A percentile compares a stretch with the other conserved stretches of the same genome.
Evolutionary conservation across 106 monocot species (phyloP).

Genomic region (Posidonia australis): DNA sequence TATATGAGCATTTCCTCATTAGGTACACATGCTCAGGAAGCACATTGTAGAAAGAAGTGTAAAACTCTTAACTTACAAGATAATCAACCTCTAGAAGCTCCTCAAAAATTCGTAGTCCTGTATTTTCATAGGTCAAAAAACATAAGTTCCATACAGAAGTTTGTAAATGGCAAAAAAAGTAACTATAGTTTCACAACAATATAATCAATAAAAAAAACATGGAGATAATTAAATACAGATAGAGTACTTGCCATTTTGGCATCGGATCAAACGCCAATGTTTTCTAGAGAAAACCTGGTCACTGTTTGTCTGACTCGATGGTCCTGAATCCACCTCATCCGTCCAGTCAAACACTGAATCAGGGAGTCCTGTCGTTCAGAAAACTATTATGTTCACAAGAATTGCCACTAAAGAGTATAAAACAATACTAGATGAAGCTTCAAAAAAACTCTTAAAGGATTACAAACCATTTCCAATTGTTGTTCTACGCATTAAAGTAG

Average conservation of each 20-base stretch:
- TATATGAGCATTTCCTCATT: neutral
- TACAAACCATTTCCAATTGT: conserved; percentile 81
- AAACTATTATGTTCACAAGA: conserved; percentile 2
- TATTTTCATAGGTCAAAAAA: conserved; percentile 8
- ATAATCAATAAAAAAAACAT: neutral
- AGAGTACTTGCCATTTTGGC: conserved; percentile 81
- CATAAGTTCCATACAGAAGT: no score
- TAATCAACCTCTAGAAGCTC: conserved; percentile 89
- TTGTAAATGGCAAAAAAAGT: neutral
- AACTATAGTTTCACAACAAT: neutral
- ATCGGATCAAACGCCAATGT: conserved; percentile 87
- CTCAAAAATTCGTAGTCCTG: conserved; percentile 97
- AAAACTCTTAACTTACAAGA: conserved; percentile 63
- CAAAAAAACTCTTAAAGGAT: neutral
- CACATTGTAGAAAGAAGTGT: neutral
- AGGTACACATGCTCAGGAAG: no score
- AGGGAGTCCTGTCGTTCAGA: conserved; percentile 52
- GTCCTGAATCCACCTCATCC: conserved; percentile 39
- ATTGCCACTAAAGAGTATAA: neutral
- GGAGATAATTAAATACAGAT: neutral
- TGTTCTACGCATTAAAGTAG: conserved; percentile 32
- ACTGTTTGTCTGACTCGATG: conserved; percentile 36
- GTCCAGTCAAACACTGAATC: conserved; percentile 94
- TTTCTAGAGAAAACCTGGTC: conserved; percentile 73
- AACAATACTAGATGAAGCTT: neutral